These are phyloP conservation scores for Botryotinia narcissicola DNA, from an alignment of 2,329 filamentous ascomycete genomes.

Conservation along the genomic window DNA sequence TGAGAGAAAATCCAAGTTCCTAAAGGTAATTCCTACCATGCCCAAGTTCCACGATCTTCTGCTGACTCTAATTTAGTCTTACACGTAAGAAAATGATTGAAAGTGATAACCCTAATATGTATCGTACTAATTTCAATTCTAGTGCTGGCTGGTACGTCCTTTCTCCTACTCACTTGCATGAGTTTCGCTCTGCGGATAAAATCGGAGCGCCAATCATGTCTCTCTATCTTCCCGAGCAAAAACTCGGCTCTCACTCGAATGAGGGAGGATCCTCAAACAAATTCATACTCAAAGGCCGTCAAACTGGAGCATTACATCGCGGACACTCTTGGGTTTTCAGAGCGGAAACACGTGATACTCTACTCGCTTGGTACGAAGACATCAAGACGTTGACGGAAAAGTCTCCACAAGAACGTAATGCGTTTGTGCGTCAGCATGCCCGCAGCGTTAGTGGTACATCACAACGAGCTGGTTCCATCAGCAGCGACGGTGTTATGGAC, in stretches of 20 bases:
- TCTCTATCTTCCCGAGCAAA: constrained; percentile 89
- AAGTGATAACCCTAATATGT: neutral
- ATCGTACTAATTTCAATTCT: constrained; percentile 12
- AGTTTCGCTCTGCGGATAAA: constrained; percentile 98
- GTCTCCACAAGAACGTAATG: constrained; percentile 81
- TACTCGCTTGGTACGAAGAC: constrained; percentile 92
- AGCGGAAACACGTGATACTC: constrained; percentile 78
- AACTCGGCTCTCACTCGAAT: constrained; percentile 86
- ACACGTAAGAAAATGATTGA: constrained; percentile 12
- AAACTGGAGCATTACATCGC: constrained; percentile 89
- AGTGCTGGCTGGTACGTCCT: constrained; percentile 69
- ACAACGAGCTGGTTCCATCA: constrained; percentile 57
- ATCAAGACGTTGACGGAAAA: constrained; percentile 88
- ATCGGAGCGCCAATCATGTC: constrained; percentile 93
- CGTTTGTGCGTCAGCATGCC: constrained; percentile 80
- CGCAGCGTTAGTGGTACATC: constrained; percentile 71
- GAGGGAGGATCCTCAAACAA: constrained; percentile 87
- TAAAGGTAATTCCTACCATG: constrained; percentile 42
- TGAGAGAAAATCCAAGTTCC: constrained; percentile 97
- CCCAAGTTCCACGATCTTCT: neutral
- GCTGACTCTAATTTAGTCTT: constrained; percentile 40
- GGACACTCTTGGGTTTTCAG: constrained; percentile 72
- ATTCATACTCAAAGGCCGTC: constrained; percentile 94
- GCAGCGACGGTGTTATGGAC: constrained; percentile 74
- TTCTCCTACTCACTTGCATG: constrained; percentile 93